These are phyloP conservation scores for Rhodotorula kratochvilovae DNA, from an alignment of 768 basidiomycete genomes.

Conservation along the genomic window DNA sequence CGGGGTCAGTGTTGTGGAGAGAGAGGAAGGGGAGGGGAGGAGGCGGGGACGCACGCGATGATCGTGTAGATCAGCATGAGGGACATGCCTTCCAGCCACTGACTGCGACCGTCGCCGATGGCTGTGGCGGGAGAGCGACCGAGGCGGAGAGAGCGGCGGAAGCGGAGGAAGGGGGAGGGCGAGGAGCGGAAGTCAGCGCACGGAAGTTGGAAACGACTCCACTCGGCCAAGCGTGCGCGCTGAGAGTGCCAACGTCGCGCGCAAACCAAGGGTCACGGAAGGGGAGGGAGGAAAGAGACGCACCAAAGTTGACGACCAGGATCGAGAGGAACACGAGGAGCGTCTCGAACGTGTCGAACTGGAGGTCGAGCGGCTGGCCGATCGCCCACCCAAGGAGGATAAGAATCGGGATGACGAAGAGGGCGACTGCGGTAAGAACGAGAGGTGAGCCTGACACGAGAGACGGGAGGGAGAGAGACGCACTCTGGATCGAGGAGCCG, in stretches of 20 bases:
- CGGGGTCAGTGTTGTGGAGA: background rate
- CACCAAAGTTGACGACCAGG: constrained; percentile 59
- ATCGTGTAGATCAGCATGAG: constrained; percentile 53
- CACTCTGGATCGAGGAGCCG: constrained; percentile 48
- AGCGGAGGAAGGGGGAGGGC: background rate
- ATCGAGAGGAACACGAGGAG: constrained; percentile 56
- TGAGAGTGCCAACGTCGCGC: too few species aligned
- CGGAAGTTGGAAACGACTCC: too few species aligned
- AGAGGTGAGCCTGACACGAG: too few species aligned
- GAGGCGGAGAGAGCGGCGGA: background rate
- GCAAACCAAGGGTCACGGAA: too few species aligned
- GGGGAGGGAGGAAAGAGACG: too few species aligned
- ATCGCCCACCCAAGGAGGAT: constrained; percentile 74
- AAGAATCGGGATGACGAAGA: constrained; percentile 44
- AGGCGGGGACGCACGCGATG: constrained; percentile 50
- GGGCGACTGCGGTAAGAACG: constrained; percentile 1
- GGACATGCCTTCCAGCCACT: constrained; percentile 72
- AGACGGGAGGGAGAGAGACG: background rate
- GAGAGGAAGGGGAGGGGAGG: background rate
- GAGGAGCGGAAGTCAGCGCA: too few species aligned
- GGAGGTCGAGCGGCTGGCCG: constrained; percentile 56
- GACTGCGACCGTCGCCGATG: constrained; percentile 73
- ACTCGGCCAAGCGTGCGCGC: too few species aligned
- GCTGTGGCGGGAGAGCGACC: constrained; percentile 38
- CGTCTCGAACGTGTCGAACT: constrained; percentile 87